Percentiles rank a stretch among this genome's conserved stretches.
These are phyloP conservation scores for Jamesozyma gamospora DNA, from an alignment of 805 yeast species.

Conservation along the genomic window DNA sequence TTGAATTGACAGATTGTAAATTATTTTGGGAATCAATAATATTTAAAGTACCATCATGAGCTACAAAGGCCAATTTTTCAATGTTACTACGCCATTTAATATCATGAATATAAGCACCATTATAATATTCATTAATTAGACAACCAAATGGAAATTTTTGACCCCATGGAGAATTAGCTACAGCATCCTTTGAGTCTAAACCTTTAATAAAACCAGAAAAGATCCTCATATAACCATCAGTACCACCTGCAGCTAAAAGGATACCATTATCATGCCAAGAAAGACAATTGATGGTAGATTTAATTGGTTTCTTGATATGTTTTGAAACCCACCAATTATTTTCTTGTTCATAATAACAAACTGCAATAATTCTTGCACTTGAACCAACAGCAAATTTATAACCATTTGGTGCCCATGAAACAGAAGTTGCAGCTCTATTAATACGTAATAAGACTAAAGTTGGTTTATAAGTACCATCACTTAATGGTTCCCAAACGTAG, in stretches of 20 bases:
- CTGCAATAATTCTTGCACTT: conserved; percentile 87
- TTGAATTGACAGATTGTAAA: conserved; percentile 17
- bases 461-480: conserved; percentile 61
- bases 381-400: conserved; percentile 94
- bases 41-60: conserved; percentile 79
- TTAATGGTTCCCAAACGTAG: conserved; percentile 80
- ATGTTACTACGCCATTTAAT: conserved; percentile 78
- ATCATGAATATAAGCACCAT: conserved; percentile 87
- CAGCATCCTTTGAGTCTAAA: conserved; percentile 53
- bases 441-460: conserved; percentile 87
- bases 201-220: conserved; percentile 85
- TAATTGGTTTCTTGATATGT: conserved; percentile 91
- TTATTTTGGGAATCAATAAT: conserved; percentile 50
- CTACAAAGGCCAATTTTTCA: conserved; percentile 65
- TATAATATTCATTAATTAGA: conserved; percentile 34
- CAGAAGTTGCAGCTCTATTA: conserved; percentile 90
- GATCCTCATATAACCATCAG: conserved; percentile 87
- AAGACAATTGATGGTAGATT: conserved; percentile 71
- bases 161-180: conserved; percentile 74
- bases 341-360: conserved; percentile 90
- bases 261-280: conserved; percentile 94
- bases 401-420: conserved; percentile 94
- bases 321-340: conserved; percentile 99
- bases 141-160: conserved; percentile 92
- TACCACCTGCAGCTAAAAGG: conserved; percentile 78